Base-by-base conservation (phyloP, 1,139 yeast genomes). In the Meyerozyma guilliermondii region DNA sequence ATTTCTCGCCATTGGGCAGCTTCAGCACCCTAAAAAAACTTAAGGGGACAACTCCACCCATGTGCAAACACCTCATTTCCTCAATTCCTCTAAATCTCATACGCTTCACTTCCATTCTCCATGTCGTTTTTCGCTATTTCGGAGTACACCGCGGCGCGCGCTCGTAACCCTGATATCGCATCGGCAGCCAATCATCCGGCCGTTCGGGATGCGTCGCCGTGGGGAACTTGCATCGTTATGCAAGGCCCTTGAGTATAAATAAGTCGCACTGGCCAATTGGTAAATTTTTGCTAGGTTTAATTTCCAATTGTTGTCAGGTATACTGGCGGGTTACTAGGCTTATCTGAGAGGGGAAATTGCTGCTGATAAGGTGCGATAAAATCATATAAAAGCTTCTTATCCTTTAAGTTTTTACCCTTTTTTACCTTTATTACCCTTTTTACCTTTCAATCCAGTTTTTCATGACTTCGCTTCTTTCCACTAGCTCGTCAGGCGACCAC, bases 401-500 rank as follows among this genome's bases (percentile, higher is more conserved):
- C n/a, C n/a, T n/a, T n/a, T n/a, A n/a, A n/a, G n/a, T 20, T 7
- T 6, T 20, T 20, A 7, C 22, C 22, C 22, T 20, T 20, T 20
- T 20, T 20, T 20, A 5, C 5, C 7, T 20, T 20, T 5, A 7
- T n/a, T n/a, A 20, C 22, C 22, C 22, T 20, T 3, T 20, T n/a
- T n/a, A n/a, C n/a, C n/a, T n/a, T 20, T 20, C 22, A 20, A 20
- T 7, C 22, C 22, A 20, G 22, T 20, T 20, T 20, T 20, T 20
- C 27, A 30, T 38, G 35, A 17, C 40, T 18, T 38, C 39, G 22
- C 26, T 38, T 9, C 35, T 38, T n/a, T 9, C 24, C 8, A 16
- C 34, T 6, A 16, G 33, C 17, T 28, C 29, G 46, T 57, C 46
- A 35, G 51, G 48, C 38, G 56, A 56, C 33, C 39, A 48, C 42